Evolutionary conservation across 345 rosid genomes (phyloP).

Genomic region (Lumnitzera racemosa): DNA sequence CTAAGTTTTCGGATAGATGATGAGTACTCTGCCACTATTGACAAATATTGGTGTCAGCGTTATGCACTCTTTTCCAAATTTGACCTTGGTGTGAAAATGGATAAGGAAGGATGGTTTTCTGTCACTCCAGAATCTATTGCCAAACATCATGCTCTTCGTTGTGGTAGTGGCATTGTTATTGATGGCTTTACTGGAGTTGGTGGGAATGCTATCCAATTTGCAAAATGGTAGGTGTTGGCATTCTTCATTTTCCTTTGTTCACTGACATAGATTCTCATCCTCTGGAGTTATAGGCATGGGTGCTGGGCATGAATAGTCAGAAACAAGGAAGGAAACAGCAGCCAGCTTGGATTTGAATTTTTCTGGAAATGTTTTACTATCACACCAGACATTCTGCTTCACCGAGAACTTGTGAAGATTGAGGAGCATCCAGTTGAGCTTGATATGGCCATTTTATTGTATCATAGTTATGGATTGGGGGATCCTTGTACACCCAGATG

Average conservation of each 20-base stretch:
- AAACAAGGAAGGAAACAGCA: no score
- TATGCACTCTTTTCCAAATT: slow-evolving; percentile 70
- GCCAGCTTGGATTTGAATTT: no score
- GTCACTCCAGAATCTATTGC: slow-evolving; percentile 91
- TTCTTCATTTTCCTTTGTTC: slow-evolving; percentile 1
- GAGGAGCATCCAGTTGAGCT: no score
- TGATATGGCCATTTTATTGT: no score
- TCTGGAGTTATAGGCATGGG: neutral
- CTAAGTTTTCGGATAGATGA: slow-evolving; percentile 29
- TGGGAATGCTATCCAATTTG: slow-evolving; percentile 92
- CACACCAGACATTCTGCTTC: no score
- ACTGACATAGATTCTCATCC: neutral
- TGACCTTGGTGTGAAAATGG: slow-evolving; percentile 82
- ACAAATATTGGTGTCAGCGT: slow-evolving; percentile 87
- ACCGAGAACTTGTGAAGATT: no score
- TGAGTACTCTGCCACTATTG: slow-evolving; percentile 33
- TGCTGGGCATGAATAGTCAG: no score
- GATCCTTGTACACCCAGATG: no score
- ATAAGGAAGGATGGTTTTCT: slow-evolving; percentile 99
- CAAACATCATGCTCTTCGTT: slow-evolving; percentile 71
- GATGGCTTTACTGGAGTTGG: slow-evolving; percentile 95
- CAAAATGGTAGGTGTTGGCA: slow-evolving; percentile 38
- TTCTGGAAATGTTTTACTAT: no score
- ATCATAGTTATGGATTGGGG: no score
- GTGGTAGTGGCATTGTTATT: slow-evolving; percentile 45